Evolutionary conservation across 192 early-diverging fungal genomes (phyloP), one percentile per base, ranked within the genome.

Genomic region (Linnemannia elongata): DNA sequence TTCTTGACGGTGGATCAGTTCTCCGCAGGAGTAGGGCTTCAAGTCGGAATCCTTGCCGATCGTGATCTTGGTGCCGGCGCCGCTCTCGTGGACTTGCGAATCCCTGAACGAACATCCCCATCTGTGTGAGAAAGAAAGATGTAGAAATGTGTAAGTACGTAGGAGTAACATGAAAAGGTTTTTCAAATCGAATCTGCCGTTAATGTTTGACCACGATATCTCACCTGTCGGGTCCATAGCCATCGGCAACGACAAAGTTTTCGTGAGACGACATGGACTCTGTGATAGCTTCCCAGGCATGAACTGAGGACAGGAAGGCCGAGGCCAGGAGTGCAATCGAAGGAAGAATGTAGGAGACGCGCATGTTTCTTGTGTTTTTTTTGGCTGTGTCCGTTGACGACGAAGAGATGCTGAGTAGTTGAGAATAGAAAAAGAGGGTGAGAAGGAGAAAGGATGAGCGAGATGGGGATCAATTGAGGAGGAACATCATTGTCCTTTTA

Each of bases 61-160:
- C 5, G 79, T 80, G 79, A 87, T 87, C 13, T 49, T 24, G 9
- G 84, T 87, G 42, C 84, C 84, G 13, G 41, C 15, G 20, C 33
- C 42, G 20, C 24, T 69, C 33, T 74, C 63, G 35, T 87, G 79
- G 6, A 87, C 79, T 57, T 77, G 75, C 35, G 70, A 49, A 13
- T 87, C 60, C 6, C 76, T 78, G 68, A 87, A 87, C 9, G 85
- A 75, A 24, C 85, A 87, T 36, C 85, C 85, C 85, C 85, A 87
- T 76, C 85, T 78, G 10, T 3, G 9, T 1, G 30, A 24, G 18
- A 77, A 77, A 69, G 1, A 22, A 20, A 35, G 3, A 66, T 5
- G n/a, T 47, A 24, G 5, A 38, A 15, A 76, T 60, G 33, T 60
- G 60, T 66, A 3, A 66, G 10, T 8, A 20, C 1, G 18, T 55